A percentile compares a stretch with the other conserved stretches of the same genome.
phyloP scores from a whole-genome alignment of 2,329 filamentous ascomycete genomes.

The Microcera coccophila region DNA sequence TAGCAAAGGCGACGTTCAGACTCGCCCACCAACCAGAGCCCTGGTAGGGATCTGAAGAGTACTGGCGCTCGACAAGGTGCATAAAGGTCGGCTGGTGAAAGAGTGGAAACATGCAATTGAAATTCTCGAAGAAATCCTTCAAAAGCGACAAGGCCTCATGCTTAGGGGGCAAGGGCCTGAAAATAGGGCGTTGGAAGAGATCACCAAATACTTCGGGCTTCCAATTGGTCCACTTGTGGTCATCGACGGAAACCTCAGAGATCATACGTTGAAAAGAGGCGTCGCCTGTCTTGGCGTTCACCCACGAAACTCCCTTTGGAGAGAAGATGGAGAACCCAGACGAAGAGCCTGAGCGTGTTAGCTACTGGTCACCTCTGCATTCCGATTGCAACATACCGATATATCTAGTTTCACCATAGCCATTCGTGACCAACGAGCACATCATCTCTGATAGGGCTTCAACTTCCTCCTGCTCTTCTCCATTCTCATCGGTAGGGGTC shows the following conservation, averaged over 20 bases:
- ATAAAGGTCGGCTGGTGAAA: slow-evolving; percentile 99
- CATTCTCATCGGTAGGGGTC: slow-evolving; percentile 23
- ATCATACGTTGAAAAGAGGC: slow-evolving; percentile 94
- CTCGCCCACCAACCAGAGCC: slow-evolving; percentile 98
- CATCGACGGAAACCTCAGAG: slow-evolving; percentile 80
- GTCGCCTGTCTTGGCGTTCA: slow-evolving; percentile 97
- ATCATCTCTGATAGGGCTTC: slow-evolving; percentile 95
- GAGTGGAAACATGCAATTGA: slow-evolving; percentile 97
- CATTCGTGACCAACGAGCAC: slow-evolving; percentile 95
- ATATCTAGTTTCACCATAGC: slow-evolving; percentile 89
- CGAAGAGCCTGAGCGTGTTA: slow-evolving; percentile 68
- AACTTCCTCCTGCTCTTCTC: slow-evolving; percentile 56
- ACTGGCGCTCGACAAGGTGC: slow-evolving; percentile 92
- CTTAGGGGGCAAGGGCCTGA: slow-evolving; percentile 78
- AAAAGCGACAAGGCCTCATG: slow-evolving; percentile 83
- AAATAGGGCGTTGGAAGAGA: slow-evolving; percentile 80
- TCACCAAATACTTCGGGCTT: slow-evolving; percentile 96
- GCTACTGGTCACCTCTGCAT: slow-evolving; percentile 4
- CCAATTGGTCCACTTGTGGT: slow-evolving; percentile 96
- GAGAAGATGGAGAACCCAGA: slow-evolving; percentile 99
- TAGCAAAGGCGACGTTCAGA: slow-evolving; percentile 89
- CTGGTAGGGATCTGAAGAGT: slow-evolving; percentile 86
- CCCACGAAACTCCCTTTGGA: slow-evolving; percentile 96
- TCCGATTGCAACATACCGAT: slow-evolving; percentile 60
- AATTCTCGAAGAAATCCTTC: slow-evolving; percentile 95